phyloP scores from a whole-genome alignment of 805 yeast species.

The Candida taoyuanica region DNA sequence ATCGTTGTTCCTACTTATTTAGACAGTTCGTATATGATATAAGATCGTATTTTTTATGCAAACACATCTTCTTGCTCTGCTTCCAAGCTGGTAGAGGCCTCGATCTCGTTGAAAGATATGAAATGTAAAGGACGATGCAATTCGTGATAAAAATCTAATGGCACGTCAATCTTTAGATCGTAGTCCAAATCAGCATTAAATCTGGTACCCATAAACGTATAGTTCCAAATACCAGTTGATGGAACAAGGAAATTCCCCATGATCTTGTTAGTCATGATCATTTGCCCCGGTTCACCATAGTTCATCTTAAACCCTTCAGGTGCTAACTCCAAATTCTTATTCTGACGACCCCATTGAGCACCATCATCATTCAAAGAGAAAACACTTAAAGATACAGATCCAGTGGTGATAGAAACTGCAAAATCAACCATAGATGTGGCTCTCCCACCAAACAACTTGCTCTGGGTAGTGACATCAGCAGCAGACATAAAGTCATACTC shows the following conservation, averaged over 20 bases:
- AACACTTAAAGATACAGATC: slow-evolving; percentile 75
- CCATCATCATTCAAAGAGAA: slow-evolving; percentile 62
- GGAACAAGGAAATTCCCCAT: slow-evolving; percentile 88
- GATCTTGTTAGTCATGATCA: slow-evolving; percentile 68
- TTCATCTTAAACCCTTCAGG: slow-evolving; percentile 65
- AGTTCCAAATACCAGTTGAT: slow-evolving; percentile 82
- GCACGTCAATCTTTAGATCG: slow-evolving; percentile 69
- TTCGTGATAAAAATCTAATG: slow-evolving; percentile 79
- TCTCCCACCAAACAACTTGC: slow-evolving; percentile 33
- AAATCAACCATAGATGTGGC: slow-evolving; percentile 47
- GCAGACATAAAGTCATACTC: slow-evolving; percentile 64
- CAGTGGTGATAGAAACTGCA: slow-evolving; percentile 71
- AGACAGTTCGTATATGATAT: too few relatives aligned
- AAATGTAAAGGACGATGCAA: slow-evolving; percentile 88
- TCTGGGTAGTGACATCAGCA: slow-evolving; percentile 60
- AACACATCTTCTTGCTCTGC: slow-evolving; percentile 67
- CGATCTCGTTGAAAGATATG: slow-evolving; percentile 63
- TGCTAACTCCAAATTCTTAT: slow-evolving; percentile 46
- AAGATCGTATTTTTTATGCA: too few relatives aligned
- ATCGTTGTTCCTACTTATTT: too few relatives aligned
- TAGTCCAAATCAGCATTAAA: slow-evolving; percentile 64
- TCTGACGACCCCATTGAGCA: slow-evolving; percentile 67
- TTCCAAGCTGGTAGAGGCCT: slow-evolving; percentile 44
- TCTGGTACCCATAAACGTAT: slow-evolving; percentile 79
- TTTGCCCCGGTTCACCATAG: slow-evolving; percentile 60